A percentile compares a stretch with the other conserved stretches of the same genome.
phyloP scores from a whole-genome alignment of 1,284 basidiomycete species.

The Amylostereum chailletii region DNA sequence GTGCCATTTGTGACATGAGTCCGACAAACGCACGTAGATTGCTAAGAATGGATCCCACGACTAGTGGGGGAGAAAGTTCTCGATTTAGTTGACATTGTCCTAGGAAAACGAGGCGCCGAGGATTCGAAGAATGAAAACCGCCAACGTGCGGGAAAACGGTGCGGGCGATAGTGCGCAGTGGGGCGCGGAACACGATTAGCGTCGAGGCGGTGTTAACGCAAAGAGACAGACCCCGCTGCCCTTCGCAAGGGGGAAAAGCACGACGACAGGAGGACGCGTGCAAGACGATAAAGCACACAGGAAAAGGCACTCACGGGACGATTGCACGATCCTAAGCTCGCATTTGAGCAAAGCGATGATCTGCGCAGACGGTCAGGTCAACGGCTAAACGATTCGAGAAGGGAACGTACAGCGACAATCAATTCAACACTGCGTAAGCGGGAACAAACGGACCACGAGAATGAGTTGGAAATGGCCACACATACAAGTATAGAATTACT shows the following conservation, averaged over 20 bases:
- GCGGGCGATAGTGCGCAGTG: too few relatives aligned
- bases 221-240: too few relatives aligned
- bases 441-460: neutral
- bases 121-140: too few relatives aligned
- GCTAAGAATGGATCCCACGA: slow-evolving; percentile 76
- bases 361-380: slow-evolving; percentile 28
- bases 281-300: too few relatives aligned
- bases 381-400: slow-evolving; percentile 9
- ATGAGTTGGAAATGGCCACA: neutral
- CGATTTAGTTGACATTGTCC: too few relatives aligned
- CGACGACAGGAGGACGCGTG: too few relatives aligned
- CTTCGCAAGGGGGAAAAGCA: too few relatives aligned
- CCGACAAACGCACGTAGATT: slow-evolving; percentile 49
- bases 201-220: too few relatives aligned
- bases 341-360: slow-evolving; percentile 80
- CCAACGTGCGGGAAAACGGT: too few relatives aligned
- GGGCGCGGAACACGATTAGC: too few relatives aligned
- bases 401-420: slow-evolving; percentile 59
- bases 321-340: slow-evolving; percentile 75
- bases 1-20: neutral
- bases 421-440: slow-evolving; percentile 55
- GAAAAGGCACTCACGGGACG: slow-evolving; percentile 51
- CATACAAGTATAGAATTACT: slow-evolving; percentile 21
- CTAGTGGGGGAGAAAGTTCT: too few relatives aligned
- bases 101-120: too few relatives aligned